A percentile compares a stretch with the other conserved stretches of the same genome.
Conservation (phyloP, 2,329 filamentous ascomycete species). For the Colletotrichum orchidophilum region DNA sequence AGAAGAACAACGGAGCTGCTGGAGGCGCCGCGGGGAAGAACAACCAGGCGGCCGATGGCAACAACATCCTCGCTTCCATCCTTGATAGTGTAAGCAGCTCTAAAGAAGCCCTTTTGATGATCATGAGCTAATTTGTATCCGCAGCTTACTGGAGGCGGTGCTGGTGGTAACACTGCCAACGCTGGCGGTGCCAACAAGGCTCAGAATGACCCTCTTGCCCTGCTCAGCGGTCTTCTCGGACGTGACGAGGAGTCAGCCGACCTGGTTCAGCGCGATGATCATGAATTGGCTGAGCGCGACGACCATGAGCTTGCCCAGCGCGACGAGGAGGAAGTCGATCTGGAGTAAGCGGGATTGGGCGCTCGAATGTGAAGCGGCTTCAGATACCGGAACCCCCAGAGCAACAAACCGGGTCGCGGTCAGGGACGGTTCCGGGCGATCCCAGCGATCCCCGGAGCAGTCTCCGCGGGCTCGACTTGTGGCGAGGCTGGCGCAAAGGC, state of each 20-base stretch:
- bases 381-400: neutral
- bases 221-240: slow-evolving; percentile 12
- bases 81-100: slow-evolving; percentile 10
- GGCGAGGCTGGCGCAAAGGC: neutral
- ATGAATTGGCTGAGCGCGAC: neutral
- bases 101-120: neutral
- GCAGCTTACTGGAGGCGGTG: slow-evolving; percentile 2
- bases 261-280: neutral
- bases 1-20: slow-evolving; percentile 4
- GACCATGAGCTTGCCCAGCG: neutral
- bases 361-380: neutral
- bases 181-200: neutral
- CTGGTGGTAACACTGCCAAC: neutral
- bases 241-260: slow-evolving; percentile 17
- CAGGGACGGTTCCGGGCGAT: neutral
- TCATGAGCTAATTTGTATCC: neutral
- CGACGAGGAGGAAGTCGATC: neutral
- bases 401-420: neutral
- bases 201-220: slow-evolving; percentile 2
- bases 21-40: slow-evolving; percentile 17
- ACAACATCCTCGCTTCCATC: slow-evolving; percentile 1
- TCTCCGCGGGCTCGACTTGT: neutral
- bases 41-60: neutral
- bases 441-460: neutral
- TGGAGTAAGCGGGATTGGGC: slow-evolving; percentile 3